Percentiles rank a stretch among this genome's conserved stretches.
phyloP scores from a whole-genome alignment of 2,329 filamentous ascomycete genomes.

The Ophiostoma himal-ulmi region DNA sequence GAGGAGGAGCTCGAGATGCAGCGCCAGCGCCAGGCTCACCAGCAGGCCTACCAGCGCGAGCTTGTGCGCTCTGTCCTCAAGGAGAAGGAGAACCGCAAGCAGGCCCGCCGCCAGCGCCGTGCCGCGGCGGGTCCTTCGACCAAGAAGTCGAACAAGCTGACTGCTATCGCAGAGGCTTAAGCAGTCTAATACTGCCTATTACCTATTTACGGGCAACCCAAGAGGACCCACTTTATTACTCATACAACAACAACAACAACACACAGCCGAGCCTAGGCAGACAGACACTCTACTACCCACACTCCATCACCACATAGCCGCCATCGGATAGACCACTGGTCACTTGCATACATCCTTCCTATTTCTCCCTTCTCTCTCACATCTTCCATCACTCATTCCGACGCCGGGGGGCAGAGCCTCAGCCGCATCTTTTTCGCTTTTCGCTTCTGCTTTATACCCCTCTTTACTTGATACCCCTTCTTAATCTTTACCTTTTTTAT shows the following conservation, averaged over 20 bases:
- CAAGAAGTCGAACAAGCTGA: conserved; percentile 50
- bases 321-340: neutral
- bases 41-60: conserved; percentile 49
- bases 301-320: neutral
- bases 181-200: no score
- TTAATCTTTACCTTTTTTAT: neutral
- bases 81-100: conserved; percentile 52
- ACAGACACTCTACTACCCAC: neutral
- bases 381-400: neutral
- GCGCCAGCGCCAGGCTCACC: conserved; percentile 46
- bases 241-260: neutral
- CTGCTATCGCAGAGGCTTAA: conserved; percentile 47
- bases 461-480: conserved; percentile 9
- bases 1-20: conserved; percentile 48
- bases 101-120: conserved; percentile 35
- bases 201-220: no score
- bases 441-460: conserved; percentile 16
- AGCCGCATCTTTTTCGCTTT: conserved; percentile 10
- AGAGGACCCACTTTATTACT: neutral
- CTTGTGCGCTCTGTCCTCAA: conserved; percentile 44
- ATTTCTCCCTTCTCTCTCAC: neutral
- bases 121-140: conserved; percentile 15
- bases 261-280: conserved; percentile 7
- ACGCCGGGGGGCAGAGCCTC: conserved; percentile 9
- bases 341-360: neutral